Base-by-base conservation (phyloP, 164 flowering plant genomes). In the Stephania japonica region DNA sequence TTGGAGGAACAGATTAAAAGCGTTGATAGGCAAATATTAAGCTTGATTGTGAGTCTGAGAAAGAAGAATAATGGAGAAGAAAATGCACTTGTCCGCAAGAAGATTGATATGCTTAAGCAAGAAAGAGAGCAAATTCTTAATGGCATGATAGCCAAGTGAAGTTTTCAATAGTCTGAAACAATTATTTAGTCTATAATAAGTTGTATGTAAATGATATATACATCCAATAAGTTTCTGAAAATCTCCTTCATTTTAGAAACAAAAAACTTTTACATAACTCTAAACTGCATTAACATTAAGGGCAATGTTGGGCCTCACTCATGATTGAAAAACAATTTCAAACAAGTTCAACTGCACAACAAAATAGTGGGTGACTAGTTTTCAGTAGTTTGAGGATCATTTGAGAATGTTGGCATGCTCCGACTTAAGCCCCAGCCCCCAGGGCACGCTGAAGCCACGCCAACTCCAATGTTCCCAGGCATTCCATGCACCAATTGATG, bases 381-480 rank as follows among this genome's bases (percentile, higher is more conserved):
- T 16, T 85, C 83, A 91, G 79, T 88, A 90, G 81, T 85, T 90
- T 64, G 88, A 56, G 68, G 89, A 79, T 86, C 76, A 91, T 62
- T 65, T 89, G 97, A 42, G 97, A 86, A 78, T 89, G 98, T 86
- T 91, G 99, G 76, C 90, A 92, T 2, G 90, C 84, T 62, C 91
- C 93, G 0, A 86, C 87, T 78, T 91, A 97, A 9, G 91, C 79
- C 71, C 87, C n/a, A n/a, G n/a, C n/a, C n/a, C 87, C 89, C 89
- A 16, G 97, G 86, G 14, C 86, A 82, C 3, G 87, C 79, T 7
- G 85, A 86, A 50, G 89, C 85, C 66, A 86, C 88, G 43, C 92
- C 91, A 11, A 86, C 86, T 47, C 91, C 92, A 21, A 87, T 86
- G 75, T 88, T 89, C 3, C 88, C 84, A 11, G 90, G 89, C 82